Percentiles rank a stretch among this genome's conserved stretches.
These are phyloP conservation scores for Isatis lusitanica DNA, from an alignment of 441 rosid species.

Conservation along the genomic window DNA sequence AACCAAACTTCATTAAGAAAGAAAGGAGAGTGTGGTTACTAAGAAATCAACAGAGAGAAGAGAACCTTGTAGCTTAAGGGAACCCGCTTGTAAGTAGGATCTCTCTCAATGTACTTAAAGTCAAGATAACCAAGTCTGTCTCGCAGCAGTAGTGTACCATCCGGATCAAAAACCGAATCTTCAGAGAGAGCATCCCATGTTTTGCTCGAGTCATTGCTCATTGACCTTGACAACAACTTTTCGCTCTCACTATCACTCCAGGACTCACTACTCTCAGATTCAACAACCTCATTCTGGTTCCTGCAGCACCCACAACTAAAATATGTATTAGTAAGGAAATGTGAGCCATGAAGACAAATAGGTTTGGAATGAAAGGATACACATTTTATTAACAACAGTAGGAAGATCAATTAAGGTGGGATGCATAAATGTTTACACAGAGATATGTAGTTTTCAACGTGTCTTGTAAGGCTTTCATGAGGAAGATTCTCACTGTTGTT, in stretches of 20 bases:
- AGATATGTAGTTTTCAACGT: too few species aligned
- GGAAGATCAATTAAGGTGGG: too few species aligned
- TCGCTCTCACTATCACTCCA: too few species aligned
- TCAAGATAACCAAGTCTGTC: constrained; percentile 58
- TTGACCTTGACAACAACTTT: too few species aligned
- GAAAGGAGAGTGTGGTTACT: background rate
- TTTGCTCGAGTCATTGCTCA: constrained; percentile 61
- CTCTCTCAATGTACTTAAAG: constrained; percentile 53
- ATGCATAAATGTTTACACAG: too few species aligned
- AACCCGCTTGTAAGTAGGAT: constrained; percentile 58
- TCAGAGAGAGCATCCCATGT: constrained; percentile 70
- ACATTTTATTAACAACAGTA: too few species aligned
- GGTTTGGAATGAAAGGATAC: too few species aligned
- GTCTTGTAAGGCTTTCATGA: too few species aligned
- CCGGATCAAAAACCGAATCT: constrained; percentile 53
- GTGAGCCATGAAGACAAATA: too few species aligned
- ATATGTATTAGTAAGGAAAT: too few species aligned
- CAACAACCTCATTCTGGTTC: constrained; percentile 41
- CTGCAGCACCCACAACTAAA: constrained; percentile 40
- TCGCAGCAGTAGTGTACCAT: constrained; percentile 20
- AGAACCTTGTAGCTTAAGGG: constrained; percentile 68
- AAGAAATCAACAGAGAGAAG: background rate
- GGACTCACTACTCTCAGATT: too few species aligned
- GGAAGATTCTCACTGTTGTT: too few species aligned
- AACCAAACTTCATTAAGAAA: background rate